Evolutionary conservation across 2,329 filamentous ascomycete genomes (phyloP).

Genomic region (Ceratocystis ficicola): DNA sequence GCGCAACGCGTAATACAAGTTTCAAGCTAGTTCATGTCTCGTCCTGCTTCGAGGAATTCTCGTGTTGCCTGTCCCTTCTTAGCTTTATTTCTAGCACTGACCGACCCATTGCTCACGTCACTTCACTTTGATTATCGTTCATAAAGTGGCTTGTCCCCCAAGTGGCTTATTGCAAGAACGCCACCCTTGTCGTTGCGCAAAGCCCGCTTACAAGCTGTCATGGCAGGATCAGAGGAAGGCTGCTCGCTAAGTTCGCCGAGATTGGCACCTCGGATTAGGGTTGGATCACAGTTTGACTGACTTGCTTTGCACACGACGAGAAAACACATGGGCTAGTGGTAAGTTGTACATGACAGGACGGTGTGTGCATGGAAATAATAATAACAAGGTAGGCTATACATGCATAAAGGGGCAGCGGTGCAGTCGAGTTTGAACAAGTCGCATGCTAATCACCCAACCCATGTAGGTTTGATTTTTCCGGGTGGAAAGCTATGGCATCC

Average conservation of each 20-base stretch:
- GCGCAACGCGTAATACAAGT: too few species aligned
- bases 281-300: background rate
- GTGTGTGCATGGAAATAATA: too few species aligned
- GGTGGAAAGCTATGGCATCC: background rate
- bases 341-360: too few species aligned
- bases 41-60: background rate
- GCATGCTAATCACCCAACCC: background rate
- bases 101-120: background rate
- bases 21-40: background rate
- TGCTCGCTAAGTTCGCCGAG: conserved; percentile 12
- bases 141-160: background rate
- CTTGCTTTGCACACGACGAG: too few species aligned
- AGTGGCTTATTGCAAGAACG: background rate
- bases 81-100: background rate
- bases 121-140: background rate
- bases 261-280: background rate
- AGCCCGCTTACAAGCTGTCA: conserved; percentile 2
- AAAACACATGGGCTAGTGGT: too few species aligned
- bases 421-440: background rate
- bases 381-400: background rate
- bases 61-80: background rate
- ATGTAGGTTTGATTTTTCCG: too few species aligned
- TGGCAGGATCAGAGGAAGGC: conserved; percentile 11
- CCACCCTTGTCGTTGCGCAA: background rate
- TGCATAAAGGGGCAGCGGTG: background rate